Evolutionary conservation across 1,139 yeast genomes (phyloP).

Genomic region (Meyerozyma smithsonii): DNA sequence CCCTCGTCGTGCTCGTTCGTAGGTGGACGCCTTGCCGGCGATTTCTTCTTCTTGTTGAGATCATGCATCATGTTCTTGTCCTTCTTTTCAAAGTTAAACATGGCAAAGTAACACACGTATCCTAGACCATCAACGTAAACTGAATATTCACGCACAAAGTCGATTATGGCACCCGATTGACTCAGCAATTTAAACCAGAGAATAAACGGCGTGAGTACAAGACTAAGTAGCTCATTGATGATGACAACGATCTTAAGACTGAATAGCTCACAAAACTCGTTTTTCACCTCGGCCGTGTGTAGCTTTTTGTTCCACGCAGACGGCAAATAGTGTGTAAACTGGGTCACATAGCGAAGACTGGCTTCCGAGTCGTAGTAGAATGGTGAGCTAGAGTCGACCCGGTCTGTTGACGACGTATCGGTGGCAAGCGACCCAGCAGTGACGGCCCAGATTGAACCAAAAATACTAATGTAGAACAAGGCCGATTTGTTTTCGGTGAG

Average conservation of each 20-base stretch:
- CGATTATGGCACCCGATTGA: slow-evolving; percentile 70
- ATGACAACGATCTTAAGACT: slow-evolving; percentile 71
- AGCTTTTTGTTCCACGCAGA: slow-evolving; percentile 77
- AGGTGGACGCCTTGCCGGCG: slow-evolving; percentile 9
- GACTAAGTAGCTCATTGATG: slow-evolving; percentile 71
- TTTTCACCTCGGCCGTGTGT: slow-evolving; percentile 79
- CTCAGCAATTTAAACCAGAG: slow-evolving; percentile 79
- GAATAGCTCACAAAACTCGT: slow-evolving; percentile 75
- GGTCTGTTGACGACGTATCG: slow-evolving; percentile 6
- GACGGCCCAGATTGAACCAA: slow-evolving; percentile 80
- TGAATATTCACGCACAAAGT: slow-evolving; percentile 84
- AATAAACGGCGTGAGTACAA: slow-evolving; percentile 80
- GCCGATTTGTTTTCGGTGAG: slow-evolving; percentile 76
- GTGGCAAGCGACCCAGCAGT: slow-evolving; percentile 26
- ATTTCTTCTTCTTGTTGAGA: slow-evolving; percentile 23
- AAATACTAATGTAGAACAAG: slow-evolving; percentile 78
- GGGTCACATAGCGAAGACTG: slow-evolving; percentile 69
- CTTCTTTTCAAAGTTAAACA: slow-evolving; percentile 72
- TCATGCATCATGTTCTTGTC: slow-evolving; percentile 47
- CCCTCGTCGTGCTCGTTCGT: slow-evolving; percentile 16
- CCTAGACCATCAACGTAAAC: slow-evolving; percentile 94
- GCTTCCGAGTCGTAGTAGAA: slow-evolving; percentile 85
- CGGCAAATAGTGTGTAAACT: slow-evolving; percentile 88
- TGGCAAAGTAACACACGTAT: slow-evolving; percentile 89
- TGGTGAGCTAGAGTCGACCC: slow-evolving; percentile 18